These are phyloP conservation scores for Blumeria hordei DNA, from an alignment of 2,329 filamentous ascomycete genomes.

Conservation along the genomic window DNA sequence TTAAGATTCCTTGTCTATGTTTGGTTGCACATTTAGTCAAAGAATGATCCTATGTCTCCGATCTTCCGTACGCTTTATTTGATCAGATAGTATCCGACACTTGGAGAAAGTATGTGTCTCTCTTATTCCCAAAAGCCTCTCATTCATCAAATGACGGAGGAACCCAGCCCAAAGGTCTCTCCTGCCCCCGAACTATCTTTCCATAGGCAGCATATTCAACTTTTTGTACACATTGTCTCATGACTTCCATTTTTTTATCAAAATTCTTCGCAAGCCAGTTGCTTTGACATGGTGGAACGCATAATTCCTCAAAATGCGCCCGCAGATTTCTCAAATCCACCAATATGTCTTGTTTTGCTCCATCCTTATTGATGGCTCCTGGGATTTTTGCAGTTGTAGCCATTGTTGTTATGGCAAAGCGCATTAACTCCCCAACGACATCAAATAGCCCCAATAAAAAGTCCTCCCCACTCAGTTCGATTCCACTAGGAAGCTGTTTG, in stretches of 20 bases:
- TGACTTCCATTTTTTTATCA: slow-evolving; percentile 61
- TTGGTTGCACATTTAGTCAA: too few species aligned
- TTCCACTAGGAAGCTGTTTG: slow-evolving; percentile 21
- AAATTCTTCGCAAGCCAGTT: slow-evolving; percentile 35
- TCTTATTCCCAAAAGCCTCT: slow-evolving; percentile 13
- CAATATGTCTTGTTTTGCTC: slow-evolving; percentile 34
- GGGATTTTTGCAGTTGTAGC: slow-evolving; percentile 34
- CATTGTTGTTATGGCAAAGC: slow-evolving; percentile 75
- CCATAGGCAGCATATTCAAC: slow-evolving; percentile 82
- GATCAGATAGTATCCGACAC: too few species aligned
- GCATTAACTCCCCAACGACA: slow-evolving; percentile 88
- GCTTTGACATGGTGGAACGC: slow-evolving; percentile 25
- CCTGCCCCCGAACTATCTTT: slow-evolving; percentile 62
- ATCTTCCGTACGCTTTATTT: too few species aligned
- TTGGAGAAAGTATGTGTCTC: neutral
- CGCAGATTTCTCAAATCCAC: slow-evolving; percentile 60
- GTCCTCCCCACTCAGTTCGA: slow-evolving; percentile 54
- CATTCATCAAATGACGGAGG: slow-evolving; percentile 34
- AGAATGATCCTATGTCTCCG: too few species aligned
- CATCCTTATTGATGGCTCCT: slow-evolving; percentile 10
- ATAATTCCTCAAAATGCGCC: slow-evolving; percentile 49
- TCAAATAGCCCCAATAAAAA: slow-evolving; percentile 85
- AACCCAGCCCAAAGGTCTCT: slow-evolving; percentile 78
- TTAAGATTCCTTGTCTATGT: too few species aligned
- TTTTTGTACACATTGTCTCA: slow-evolving; percentile 76